Evolutionary conservation across 805 yeast genomes (phyloP).

Genomic region (Blastobotrys americana): DNA sequence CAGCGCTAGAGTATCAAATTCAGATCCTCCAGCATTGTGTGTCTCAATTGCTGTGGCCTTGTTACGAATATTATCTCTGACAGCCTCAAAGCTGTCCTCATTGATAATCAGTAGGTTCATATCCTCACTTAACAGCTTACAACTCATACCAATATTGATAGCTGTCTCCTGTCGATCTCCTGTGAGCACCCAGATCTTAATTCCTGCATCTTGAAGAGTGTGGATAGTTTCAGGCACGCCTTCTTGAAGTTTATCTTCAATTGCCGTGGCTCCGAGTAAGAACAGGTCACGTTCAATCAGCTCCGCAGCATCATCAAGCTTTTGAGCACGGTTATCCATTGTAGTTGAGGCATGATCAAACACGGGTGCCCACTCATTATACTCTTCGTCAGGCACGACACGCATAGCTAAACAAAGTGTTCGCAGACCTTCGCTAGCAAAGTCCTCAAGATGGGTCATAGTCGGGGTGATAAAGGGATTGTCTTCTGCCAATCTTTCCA

Average conservation of each 20-base stretch:
- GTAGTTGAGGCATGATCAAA: slow-evolving; percentile 81
- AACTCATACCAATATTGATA: slow-evolving; percentile 96
- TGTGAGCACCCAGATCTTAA: slow-evolving; percentile 94
- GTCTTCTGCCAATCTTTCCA: slow-evolving; percentile 64
- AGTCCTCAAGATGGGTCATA: slow-evolving; percentile 82
- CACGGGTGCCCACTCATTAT: slow-evolving; percentile 54
- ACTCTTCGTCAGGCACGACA: slow-evolving; percentile 72
- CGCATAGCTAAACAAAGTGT: slow-evolving; percentile 89
- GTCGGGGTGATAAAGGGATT: slow-evolving; percentile 83
- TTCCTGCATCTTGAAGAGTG: slow-evolving; percentile 92
- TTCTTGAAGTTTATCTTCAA: slow-evolving; percentile 94
- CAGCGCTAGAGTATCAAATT: slow-evolving; percentile 72
- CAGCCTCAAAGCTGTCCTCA: slow-evolving; percentile 76
- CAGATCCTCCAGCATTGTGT: slow-evolving; percentile 36
- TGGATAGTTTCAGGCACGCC: slow-evolving; percentile 98
- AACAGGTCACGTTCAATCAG: slow-evolving; percentile 72
- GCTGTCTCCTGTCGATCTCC: slow-evolving; percentile 99
- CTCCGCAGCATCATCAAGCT: slow-evolving; percentile 84
- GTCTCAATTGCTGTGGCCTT: slow-evolving; percentile 62
- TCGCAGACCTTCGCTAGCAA: slow-evolving; percentile 92
- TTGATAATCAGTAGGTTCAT: slow-evolving; percentile 88
- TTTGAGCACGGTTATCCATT: slow-evolving; percentile 62
- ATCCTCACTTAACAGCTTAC: slow-evolving; percentile 87
- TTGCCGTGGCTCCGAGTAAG: slow-evolving; percentile 93
- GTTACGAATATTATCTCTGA: slow-evolving; percentile 60